Evolutionary conservation across 805 yeast species (phyloP).

Genomic region (Schwanniomyces occidentalis): DNA sequence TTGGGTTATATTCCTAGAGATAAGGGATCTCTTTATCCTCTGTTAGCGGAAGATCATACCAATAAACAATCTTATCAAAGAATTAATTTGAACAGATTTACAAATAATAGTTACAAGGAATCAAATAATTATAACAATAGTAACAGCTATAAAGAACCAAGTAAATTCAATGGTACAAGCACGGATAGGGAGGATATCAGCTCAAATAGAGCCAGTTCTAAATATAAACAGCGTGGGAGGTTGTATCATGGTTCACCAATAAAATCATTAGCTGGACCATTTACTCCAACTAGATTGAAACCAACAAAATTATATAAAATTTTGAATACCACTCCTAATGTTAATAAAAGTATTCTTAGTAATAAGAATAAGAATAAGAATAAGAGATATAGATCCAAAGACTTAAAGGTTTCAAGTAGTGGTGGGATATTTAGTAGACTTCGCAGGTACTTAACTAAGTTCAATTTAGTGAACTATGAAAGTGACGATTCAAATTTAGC

Average conservation of each 20-base stretch:
- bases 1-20: constrained; percentile 5
- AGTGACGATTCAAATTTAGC: constrained; percentile 14
- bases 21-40: constrained; percentile 3
- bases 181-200: no score
- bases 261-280: constrained; percentile 3
- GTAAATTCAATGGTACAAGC: no score
- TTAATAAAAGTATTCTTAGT: constrained; percentile 1
- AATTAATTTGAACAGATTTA: constrained; percentile 1
- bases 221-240: no score
- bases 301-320: constrained; percentile 12
- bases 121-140: no score
- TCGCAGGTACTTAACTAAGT: constrained; percentile 12
- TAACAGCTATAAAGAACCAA: no score
- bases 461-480: constrained; percentile 13
- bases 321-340: constrained; percentile 6
- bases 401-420: neutral
- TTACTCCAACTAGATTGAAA: constrained; percentile 9
- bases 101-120: neutral
- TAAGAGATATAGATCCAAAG: constrained; percentile 3
- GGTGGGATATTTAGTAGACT: constrained; percentile 11
- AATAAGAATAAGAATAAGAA: neutral
- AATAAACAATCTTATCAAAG: constrained; percentile 5
- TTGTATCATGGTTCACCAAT: constrained; percentile 8
- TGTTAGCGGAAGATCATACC: neutral
- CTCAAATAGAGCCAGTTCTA: no score